Evolutionary conservation across 768 basidiomycete species (phyloP).

Genomic region (Hortiboletus campestris): DNA sequence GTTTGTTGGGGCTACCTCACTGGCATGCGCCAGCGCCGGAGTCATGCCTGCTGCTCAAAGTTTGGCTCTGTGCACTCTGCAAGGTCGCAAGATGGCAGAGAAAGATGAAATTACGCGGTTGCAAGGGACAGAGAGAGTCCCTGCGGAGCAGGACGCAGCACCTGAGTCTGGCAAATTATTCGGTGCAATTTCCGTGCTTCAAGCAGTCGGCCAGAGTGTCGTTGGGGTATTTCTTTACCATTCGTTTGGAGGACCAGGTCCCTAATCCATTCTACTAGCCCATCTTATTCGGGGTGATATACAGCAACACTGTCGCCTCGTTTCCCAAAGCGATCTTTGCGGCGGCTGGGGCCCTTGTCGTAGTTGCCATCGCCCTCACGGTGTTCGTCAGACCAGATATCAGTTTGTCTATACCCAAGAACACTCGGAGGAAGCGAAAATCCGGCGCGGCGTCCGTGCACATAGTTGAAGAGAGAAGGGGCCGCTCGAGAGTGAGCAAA

Average conservation of each 20-base stretch:
- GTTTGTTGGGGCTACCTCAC: conserved; percentile 59
- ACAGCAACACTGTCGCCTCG: conserved; percentile 57
- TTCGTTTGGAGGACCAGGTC: conserved; percentile 7
- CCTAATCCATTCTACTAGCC: conserved; percentile 45
- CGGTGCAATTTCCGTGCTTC: conserved; percentile 67
- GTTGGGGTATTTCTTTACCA: conserved; percentile 36
- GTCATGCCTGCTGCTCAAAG: conserved; percentile 68
- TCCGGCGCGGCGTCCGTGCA: conserved; percentile 2
- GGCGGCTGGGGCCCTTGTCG: conserved; percentile 54
- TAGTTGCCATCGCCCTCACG: conserved; percentile 47
- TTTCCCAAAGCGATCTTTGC: conserved; percentile 71
- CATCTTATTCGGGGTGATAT: conserved; percentile 63
- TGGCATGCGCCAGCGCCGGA: conserved; percentile 67
- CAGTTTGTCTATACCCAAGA: conserved; percentile 19
- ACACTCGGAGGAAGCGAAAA: conserved; percentile 7
- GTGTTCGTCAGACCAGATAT: conserved; percentile 39
- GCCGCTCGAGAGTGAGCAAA: conserved; percentile 37
- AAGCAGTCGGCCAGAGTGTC: conserved; percentile 64
- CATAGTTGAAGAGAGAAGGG: conserved; percentile 17
- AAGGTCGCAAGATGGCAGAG: conserved; percentile 28
- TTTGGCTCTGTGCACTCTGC: conserved; percentile 68
- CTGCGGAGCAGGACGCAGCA: conserved; percentile 32
- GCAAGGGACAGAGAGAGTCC: background rate
- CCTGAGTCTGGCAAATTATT: conserved; percentile 55
- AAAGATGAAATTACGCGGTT: conserved; percentile 37